Evolutionary conservation across 2,329 filamentous ascomycete genomes (phyloP), one percentile per base, ranked within the genome.

Genomic region (Fusarium praegraminearum): DNA sequence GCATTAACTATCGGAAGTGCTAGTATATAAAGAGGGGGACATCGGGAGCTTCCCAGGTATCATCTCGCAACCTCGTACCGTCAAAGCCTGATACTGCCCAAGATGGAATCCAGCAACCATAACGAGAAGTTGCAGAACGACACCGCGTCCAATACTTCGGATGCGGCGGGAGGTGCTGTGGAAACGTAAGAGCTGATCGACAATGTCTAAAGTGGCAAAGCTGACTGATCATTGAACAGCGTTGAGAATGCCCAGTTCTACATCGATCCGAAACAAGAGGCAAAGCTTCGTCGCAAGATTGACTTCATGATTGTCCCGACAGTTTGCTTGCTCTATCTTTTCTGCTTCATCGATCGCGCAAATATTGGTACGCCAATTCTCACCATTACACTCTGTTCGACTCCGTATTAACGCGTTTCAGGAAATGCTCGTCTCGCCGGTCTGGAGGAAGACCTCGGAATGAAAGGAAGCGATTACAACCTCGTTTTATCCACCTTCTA

Each of bases 341-440:
- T 90, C 71, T 90, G 88, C 76, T 90, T 90, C 74, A 89, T 90
- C 56, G 89, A 90, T 72, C 82, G 89, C 20, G 86, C 68, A 3
- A 71, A 71, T 8, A 64, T 70, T 6, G 67, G 67, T 71, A 36
- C 2, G 32, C 6, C 16, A 12, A 12, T 2, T 6, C 4, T 13
- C 12, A 1, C 16, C n/a, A 22, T 8, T 5, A 3, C 20, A 1
- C 3, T 7, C 1, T 7, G 1, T 12, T 2, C 16, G 6, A 12
- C 5, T 2, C 11, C 13, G 8, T 12, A 28, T 35, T 61, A 16
- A 65, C 52, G 1, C n/a, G 9, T 15, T 7, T 3, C n/a, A 71
- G 69, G 69, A 12, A 71, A 71, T 15, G 65, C 69, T 7, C 60
- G 58, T 20, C 67, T 71, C 4, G 69, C 69, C 7, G 69, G 69